A percentile compares a stretch with the other conserved stretches of the same genome.
Conservation (phyloP, 192 early-diverging fungal genomes). For the Cladochytrium replicatum region DNA sequence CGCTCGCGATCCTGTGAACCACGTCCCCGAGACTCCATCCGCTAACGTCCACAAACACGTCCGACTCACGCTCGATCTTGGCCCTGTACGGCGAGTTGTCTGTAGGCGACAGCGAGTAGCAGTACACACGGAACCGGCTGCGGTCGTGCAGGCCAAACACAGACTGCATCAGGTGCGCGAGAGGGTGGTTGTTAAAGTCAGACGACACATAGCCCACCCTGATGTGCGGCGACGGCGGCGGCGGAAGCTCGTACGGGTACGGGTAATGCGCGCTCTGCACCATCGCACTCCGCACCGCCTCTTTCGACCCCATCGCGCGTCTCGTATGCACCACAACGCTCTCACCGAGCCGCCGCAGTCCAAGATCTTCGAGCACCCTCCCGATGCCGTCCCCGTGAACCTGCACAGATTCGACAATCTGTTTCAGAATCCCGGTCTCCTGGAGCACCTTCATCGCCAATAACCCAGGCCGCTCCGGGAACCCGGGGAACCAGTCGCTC, state of each 20-base stretch:
- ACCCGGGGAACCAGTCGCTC: conserved; percentile 47
- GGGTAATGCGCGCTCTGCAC: conserved; percentile 19
- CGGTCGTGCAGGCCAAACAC: conserved; percentile 89
- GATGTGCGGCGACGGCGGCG: conserved; percentile 53
- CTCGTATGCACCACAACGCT: not conserved
- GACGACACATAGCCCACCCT: conserved; percentile 84
- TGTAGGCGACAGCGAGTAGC: conserved; percentile 73
- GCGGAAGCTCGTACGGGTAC: conserved; percentile 65
- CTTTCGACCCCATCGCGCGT: too few relatives aligned
- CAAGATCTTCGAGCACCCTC: not conserved
- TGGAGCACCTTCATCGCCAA: conserved; percentile 17
- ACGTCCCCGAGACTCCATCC: conserved; percentile 63
- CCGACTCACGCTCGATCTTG: conserved; percentile 70
- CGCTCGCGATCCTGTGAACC: conserved; percentile 54
- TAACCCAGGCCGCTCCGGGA: conserved; percentile 39
- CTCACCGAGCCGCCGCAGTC: not conserved
- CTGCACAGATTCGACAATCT: not conserved
- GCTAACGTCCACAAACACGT: conserved; percentile 70
- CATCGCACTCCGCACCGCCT: not conserved
- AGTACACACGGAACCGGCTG: conserved; percentile 56
- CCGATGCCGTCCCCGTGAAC: not conserved
- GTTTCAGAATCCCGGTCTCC: not conserved
- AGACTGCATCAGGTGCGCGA: conserved; percentile 89
- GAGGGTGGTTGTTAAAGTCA: conserved; percentile 89
- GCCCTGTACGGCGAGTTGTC: conserved; percentile 69